These are phyloP conservation scores for Rhinocladiella mackenziei DNA, from an alignment of 2,329 filamentous ascomycete genomes.

Conservation along the genomic window DNA sequence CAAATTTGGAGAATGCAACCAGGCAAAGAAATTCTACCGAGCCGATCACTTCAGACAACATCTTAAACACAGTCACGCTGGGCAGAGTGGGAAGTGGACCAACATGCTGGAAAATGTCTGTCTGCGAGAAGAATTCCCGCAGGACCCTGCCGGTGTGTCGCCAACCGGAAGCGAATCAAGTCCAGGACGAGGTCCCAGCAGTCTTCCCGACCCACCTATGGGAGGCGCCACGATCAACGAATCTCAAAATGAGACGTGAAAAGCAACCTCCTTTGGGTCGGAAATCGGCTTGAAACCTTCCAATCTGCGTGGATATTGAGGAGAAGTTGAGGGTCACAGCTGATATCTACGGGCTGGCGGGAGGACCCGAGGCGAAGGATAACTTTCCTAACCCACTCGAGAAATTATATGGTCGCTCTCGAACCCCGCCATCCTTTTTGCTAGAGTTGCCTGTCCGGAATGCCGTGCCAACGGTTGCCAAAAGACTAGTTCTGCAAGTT, in stretches of 20 bases:
- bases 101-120: conserved; percentile 96
- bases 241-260: conserved; percentile 24
- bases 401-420: conserved; percentile 3
- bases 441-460: conserved; percentile 13
- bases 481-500: conserved; percentile 11
- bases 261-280: conserved; percentile 1
- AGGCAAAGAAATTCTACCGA: conserved; percentile 95
- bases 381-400: conserved; percentile 12
- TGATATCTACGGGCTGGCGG: conserved; percentile 17
- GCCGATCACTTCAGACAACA: conserved; percentile 98
- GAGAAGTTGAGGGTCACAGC: conserved; percentile 16
- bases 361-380: conserved; percentile 21
- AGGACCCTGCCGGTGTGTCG: conserved; percentile 20
- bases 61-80: conserved; percentile 93
- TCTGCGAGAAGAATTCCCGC: conserved; percentile 79
- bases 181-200: conserved; percentile 21
- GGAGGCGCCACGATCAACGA: conserved; percentile 26
- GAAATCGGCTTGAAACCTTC: conserved; percentile 4
- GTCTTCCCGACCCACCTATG: conserved; percentile 21
- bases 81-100: conserved; percentile 97
- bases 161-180: conserved; percentile 24
- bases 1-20: conserved; percentile 97
- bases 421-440: conserved; percentile 13
- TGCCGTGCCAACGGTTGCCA: conserved; percentile 8
- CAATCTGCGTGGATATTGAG: too few species aligned